Evolutionary conservation across 805 yeast species (phyloP).

Genomic region (Kazachstania kunashirensis): DNA sequence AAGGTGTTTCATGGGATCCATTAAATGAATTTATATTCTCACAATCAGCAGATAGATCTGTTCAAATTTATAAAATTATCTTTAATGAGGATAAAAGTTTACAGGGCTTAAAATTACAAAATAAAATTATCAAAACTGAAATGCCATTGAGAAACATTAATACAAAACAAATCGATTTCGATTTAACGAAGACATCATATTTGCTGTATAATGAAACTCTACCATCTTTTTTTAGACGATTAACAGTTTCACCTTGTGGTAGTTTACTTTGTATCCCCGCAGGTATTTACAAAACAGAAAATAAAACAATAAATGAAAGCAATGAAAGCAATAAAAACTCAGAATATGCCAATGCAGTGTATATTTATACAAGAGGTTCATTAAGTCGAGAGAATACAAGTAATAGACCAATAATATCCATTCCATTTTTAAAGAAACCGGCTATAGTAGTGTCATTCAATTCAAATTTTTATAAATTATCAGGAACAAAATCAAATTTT

Average conservation of each 20-base stretch:
- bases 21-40: constrained; percentile 64
- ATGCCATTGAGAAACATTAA: constrained; percentile 32
- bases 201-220: constrained; percentile 79
- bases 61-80: constrained; percentile 47
- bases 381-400: constrained; percentile 33
- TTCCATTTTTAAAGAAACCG: constrained; percentile 75
- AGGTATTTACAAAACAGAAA: constrained; percentile 42
- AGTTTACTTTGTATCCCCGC: constrained; percentile 66
- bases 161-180: constrained; percentile 13
- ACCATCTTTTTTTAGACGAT: constrained; percentile 81
- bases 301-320: constrained; percentile 8
- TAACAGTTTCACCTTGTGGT: constrained; percentile 88
- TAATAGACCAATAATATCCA: constrained; percentile 61
- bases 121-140: constrained; percentile 48
- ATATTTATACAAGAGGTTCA: constrained; percentile 65
- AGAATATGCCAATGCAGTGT: constrained; percentile 59
- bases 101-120: constrained; percentile 19
- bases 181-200: constrained; percentile 30
- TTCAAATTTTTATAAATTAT: constrained; percentile 44
- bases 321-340: constrained; percentile 24
- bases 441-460: constrained; percentile 76
- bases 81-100: constrained; percentile 6
- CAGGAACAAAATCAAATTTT: constrained; percentile 19
- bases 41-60: constrained; percentile 81
- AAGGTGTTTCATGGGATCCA: constrained; percentile 97